phyloP scores from a whole-genome alignment of 331 rosid species.

The Spiraea crenata region DNA sequence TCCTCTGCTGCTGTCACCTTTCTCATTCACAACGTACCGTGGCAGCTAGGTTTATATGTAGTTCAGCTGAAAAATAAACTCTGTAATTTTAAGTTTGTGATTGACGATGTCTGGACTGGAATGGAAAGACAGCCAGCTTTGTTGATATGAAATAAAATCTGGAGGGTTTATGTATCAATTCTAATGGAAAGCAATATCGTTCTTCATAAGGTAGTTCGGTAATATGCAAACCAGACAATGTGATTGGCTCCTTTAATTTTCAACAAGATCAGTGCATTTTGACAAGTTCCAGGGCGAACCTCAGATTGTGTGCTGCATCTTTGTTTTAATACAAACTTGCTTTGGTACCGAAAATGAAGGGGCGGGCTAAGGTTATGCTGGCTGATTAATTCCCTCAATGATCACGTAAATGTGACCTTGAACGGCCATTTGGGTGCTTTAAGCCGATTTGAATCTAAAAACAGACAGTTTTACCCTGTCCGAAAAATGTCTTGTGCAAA shows the following conservation, averaged over 20 bases:
- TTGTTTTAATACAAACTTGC: no score
- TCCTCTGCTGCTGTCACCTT: slow-evolving; percentile 84
- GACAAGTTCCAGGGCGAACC: no score
- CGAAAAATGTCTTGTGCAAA: no score
- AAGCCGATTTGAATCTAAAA: no score
- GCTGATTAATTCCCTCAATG: no score
- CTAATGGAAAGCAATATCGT: background rate
- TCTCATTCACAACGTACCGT: slow-evolving; percentile 80
- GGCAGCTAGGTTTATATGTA: slow-evolving; percentile 62
- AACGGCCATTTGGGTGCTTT: no score
- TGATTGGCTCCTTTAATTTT: background rate
- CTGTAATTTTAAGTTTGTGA: background rate
- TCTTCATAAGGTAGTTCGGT: background rate
- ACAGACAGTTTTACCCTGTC: no score
- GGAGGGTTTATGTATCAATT: background rate
- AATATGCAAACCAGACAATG: background rate
- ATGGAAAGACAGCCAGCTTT: slow-evolving; percentile 1
- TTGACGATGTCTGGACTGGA: background rate
- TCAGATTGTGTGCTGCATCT: no score
- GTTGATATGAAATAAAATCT: background rate
- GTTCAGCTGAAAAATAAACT: slow-evolving; percentile 6
- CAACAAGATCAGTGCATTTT: background rate
- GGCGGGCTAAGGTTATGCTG: no score
- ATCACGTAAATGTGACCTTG: no score
- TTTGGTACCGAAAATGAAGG: no score